Evolutionary conservation across 225 moss, liverwort and hornwort species (phyloP).

Genomic region (Rhytidiadelphus loreus): DNA sequence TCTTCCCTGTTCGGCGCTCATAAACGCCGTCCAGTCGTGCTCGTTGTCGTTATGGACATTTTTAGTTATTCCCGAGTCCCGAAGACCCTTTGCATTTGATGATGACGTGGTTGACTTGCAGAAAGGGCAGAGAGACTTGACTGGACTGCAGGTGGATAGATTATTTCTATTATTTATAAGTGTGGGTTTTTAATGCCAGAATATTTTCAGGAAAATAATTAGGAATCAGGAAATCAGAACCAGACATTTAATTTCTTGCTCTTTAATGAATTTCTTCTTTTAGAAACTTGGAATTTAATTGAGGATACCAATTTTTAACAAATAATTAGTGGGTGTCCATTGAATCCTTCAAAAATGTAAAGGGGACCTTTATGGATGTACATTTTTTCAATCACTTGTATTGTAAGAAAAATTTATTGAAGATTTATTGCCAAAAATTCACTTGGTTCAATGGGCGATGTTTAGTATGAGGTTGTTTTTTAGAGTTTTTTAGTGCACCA

Average conservation of each 20-base stretch:
- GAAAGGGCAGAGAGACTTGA: no score
- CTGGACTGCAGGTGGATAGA: not conserved
- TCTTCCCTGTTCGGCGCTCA: not conserved
- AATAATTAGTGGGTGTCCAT: not conserved
- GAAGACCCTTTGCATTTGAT: not conserved
- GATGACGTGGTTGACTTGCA: not conserved
- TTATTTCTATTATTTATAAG: not conserved
- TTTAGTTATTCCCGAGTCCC: not conserved
- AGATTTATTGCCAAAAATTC: fast-evolving
- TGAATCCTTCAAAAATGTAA: not conserved
- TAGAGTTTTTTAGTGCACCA: not conserved
- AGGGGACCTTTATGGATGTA: no score
- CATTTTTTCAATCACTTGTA: not conserved
- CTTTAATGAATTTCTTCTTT: no score
- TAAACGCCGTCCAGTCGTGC: not conserved
- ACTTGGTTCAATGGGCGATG: fast-evolving
- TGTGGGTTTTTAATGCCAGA: not conserved
- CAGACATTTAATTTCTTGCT: not conserved
- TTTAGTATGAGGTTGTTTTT: no score
- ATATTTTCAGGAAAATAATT: not conserved
- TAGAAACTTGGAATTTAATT: not conserved
- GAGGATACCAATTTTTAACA: not conserved
- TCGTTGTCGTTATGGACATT: not conserved
- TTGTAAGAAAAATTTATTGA: no score
- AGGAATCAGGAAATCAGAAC: no score